Base-by-base conservation (phyloP, 306 rosid genomes). In the Vigna mungo region DNA sequence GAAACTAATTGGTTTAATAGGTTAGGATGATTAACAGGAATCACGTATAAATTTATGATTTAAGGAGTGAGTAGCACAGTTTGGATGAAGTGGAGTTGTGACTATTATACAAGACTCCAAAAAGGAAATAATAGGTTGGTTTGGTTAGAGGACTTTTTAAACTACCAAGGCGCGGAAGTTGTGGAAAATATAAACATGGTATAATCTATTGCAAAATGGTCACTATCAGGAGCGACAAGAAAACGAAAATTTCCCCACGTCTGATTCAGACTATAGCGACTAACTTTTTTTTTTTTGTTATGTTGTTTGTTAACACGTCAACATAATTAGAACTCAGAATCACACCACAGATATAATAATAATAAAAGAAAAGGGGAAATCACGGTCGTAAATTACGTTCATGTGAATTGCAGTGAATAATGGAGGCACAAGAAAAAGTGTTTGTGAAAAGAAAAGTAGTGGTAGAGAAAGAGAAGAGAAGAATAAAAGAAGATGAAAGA, bases 121-220 rank as follows among this genome's bases (percentile, higher is more conserved):
- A 41, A n/a, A 34, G 2, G 32, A 58, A 59, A 60, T 30, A 10
- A 18, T 18, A 37, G 20, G 69, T 21, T 52, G 56, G 20, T 32
- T 72, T 53, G 59, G 82, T 71, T 55, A 37, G 79, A 77, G 49
- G 79, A 77, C 68, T 44, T 44, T 56, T 72, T 72, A 47, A 78
- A 65, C 52, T 41, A 67, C 66, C n/a, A 54, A 71, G 75, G 71
- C 30, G 51, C 46, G 58, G 49, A 27, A 77, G 79, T 63, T 48
- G 64, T 71, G 47, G 75, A 46, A 71, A 66, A 41, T 14, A 55
- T 46, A 36, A 16, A 41, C 20, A 25, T 25, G 27, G 27, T 2
- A 25, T 25, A 12, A 14, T 21, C 7, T 34, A 21, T 23, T 53
- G 16, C 55, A 44, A 62, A 76, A 15, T 30, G 27, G 44, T 76